Conservation (phyloP, 441 rosid species). For the Mallotus japonicus region DNA sequence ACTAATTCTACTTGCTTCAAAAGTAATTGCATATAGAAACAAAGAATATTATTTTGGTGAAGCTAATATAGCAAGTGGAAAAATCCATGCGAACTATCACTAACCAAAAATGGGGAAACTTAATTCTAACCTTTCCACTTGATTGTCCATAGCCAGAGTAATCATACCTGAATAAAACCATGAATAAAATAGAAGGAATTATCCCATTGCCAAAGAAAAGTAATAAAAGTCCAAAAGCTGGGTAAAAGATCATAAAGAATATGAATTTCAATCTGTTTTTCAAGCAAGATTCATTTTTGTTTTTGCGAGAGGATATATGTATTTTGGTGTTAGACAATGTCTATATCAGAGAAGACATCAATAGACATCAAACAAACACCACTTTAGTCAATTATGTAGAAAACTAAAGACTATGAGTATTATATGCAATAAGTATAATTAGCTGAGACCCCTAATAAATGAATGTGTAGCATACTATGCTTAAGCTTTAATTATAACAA, state of each 20-base stretch:
- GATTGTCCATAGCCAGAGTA: slow-evolving; percentile 94
- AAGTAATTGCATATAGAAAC: no score
- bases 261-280: neutral
- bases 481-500: no score
- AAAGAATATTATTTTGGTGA: neutral
- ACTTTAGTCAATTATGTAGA: neutral
- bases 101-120: slow-evolving; percentile 16
- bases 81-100: neutral
- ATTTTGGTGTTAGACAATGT: neutral
- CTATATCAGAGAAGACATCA: neutral
- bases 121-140: slow-evolving; percentile 68
- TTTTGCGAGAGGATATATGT: neutral
- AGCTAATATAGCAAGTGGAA: slow-evolving; percentile 6
- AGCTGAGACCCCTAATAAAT: no score
- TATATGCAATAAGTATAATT: no score
- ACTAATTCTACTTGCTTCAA: no score
- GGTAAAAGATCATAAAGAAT: neutral
- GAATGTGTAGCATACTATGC: no score
- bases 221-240: neutral
- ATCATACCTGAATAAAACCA: slow-evolving; percentile 57
- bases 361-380: neutral
- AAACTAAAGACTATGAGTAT: no score
- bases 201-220: neutral
- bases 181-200: slow-evolving; percentile 17
- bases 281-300: neutral